A percentile compares a stretch with the other conserved stretches of the same genome.
These are phyloP conservation scores for Ramaria sp. DNA, from an alignment of 768 basidiomycete species.

Conservation along the genomic window DNA sequence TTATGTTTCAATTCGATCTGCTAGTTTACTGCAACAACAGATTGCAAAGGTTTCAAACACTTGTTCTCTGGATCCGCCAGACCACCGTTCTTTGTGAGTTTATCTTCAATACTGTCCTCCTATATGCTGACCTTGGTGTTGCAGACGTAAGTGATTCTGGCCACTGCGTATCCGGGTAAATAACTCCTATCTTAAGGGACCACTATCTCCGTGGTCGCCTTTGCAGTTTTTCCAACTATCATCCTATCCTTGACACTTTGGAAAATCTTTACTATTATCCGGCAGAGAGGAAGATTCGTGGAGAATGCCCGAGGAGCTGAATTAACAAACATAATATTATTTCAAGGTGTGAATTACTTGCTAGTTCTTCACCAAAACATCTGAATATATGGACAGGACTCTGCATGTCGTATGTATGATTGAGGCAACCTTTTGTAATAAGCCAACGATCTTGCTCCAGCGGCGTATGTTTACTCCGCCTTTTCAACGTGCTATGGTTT, in stretches of 20 bases:
- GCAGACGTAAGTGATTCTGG: background rate
- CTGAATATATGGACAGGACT: background rate
- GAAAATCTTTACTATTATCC: background rate
- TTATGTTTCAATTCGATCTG: background rate
- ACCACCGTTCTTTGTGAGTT: slow-evolving; percentile 3
- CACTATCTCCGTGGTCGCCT: background rate
- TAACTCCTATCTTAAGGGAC: background rate
- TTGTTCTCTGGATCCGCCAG: slow-evolving; percentile 5
- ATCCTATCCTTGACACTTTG: background rate
- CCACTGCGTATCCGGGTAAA: background rate
- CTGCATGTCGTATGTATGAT: slow-evolving; percentile 1
- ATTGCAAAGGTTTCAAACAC: background rate
- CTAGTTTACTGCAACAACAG: background rate
- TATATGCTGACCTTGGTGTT: background rate
- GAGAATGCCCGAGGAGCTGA: background rate
- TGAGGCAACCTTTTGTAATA: background rate
- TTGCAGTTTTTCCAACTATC: background rate
- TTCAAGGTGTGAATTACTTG: slow-evolving; percentile 1
- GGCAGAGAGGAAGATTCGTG: background rate
- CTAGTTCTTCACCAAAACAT: background rate
- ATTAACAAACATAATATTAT: slow-evolving; percentile 1
- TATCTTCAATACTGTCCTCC: background rate
- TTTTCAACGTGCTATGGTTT: slow-evolving; percentile 2
- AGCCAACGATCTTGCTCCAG: background rate
- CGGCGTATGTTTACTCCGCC: background rate